Evolutionary conservation across 345 rosid genomes (phyloP), one percentile per base, ranked within the genome.

Genomic region (Rhodomyrtus tomentosa): DNA sequence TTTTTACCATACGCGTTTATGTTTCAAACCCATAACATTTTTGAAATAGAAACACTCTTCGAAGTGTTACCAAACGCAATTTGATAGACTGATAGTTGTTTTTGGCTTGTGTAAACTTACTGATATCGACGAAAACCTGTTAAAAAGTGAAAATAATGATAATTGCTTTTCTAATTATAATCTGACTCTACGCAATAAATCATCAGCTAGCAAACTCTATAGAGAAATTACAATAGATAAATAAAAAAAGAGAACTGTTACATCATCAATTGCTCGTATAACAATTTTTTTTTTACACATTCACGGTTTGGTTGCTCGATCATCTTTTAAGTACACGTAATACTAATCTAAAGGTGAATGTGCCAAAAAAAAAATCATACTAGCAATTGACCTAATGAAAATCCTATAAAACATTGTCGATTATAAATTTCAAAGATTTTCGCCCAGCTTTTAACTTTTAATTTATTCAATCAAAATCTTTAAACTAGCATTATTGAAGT

Each of bases 351-450:
- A 16, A 16, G 42, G 6, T 10, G 0, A 7, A 32, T 32, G 42
- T 8, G 45, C 18, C n/a, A n/a, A n/a, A n/a, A n/a, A n/a, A 68
- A 32, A 29, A 36, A 29, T 36, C 4, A 7, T 62, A 62, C 10
- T 32, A 18, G 40, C 32, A 59, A 59, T 3, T 59, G 68, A 56
- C 36, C 27, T 12, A 56, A 56, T 56, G 15, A 56, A 56, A 56
- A 56, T n/a, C 13, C 0, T 14, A 56, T 25, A 56, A 55, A 55
- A 10, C 25, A 2, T n/a, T 56, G 6, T n/a, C 8, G 1, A 0
- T 56, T 56, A 56, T n/a, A n/a, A n/a, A 56, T 29, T n/a, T n/a
- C 13, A 56, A 56, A 5, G 14, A 0, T 1, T n/a, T 56, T 56
- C 32, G 27, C 0, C 3, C 0, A n/a, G 8, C 68, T 7, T 59